Percentiles rank a stretch among this genome's conserved stretches.
phyloP scores from a whole-genome alignment of 768 basidiomycete species.

The Calocera viscosa region DNA sequence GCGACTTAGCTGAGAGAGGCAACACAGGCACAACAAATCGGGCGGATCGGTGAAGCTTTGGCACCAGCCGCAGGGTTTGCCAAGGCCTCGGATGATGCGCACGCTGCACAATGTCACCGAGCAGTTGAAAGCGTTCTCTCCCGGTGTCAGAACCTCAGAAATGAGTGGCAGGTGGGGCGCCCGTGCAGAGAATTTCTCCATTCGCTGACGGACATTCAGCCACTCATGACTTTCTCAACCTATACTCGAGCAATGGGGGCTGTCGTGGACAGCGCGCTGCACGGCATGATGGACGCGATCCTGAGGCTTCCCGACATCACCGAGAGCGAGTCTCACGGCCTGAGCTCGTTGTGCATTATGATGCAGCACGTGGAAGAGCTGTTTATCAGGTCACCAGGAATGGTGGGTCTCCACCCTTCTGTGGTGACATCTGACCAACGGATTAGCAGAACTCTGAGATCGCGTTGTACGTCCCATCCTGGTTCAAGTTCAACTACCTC shows the following conservation, averaged over 20 bases:
- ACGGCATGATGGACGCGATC: slow-evolving; percentile 56
- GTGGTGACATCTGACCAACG: slow-evolving; percentile 10
- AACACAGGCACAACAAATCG: slow-evolving; percentile 39
- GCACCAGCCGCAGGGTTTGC: slow-evolving; percentile 52
- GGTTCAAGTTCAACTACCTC: slow-evolving; percentile 91
- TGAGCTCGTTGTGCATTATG: slow-evolving; percentile 72
- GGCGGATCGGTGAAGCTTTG: slow-evolving; percentile 36
- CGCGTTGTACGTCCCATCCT: slow-evolving; percentile 75
- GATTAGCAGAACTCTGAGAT: slow-evolving; percentile 55
- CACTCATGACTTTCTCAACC: slow-evolving; percentile 53
- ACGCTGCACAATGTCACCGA: slow-evolving; percentile 63
- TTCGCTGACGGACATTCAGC: slow-evolving; percentile 30
- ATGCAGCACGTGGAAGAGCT: slow-evolving; percentile 67
- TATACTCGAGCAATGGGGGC: slow-evolving; percentile 61
- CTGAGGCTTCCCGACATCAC: slow-evolving; percentile 74
- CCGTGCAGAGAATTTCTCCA: no score
- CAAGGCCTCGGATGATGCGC: slow-evolving; percentile 56
- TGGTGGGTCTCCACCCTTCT: slow-evolving; percentile 32
- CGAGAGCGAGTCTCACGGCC: slow-evolving; percentile 67
- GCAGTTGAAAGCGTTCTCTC: slow-evolving; percentile 51
- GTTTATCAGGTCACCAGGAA: slow-evolving; percentile 53
- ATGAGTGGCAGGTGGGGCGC: slow-evolving; percentile 55
- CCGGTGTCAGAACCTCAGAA: slow-evolving; percentile 48
- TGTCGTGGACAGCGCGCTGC: slow-evolving; percentile 54
- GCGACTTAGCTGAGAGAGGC: slow-evolving; percentile 10